Percentiles rank a stretch among this genome's conserved stretches.
These are phyloP conservation scores for Diplotaxis tenuifolia DNA, from an alignment of 345 rosid species.

Conservation along the genomic window DNA sequence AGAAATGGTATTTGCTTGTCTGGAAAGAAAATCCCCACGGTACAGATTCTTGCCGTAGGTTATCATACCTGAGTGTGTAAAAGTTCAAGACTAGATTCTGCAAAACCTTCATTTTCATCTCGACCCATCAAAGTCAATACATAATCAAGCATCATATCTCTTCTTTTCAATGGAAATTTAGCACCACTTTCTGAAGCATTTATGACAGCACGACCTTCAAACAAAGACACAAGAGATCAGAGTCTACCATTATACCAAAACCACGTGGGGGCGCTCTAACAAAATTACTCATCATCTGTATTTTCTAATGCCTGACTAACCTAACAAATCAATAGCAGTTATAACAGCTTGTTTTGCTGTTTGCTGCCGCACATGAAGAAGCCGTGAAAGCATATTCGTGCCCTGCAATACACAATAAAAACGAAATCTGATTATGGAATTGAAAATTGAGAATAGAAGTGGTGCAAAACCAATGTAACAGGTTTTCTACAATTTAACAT, in stretches of 20 bases:
- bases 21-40: constrained; percentile 14
- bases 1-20: constrained; percentile 24
- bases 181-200: constrained; percentile 89
- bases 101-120: constrained; percentile 74
- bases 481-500: constrained; percentile 10
- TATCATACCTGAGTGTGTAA: constrained; percentile 70
- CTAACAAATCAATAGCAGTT: constrained; percentile 93
- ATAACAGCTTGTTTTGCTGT: constrained; percentile 97
- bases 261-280: constrained; percentile 14
- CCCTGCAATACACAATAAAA: constrained; percentile 62
- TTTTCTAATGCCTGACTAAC: constrained; percentile 40
- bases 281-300: constrained; percentile 7
- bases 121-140: constrained; percentile 93
- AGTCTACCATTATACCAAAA: constrained; percentile 11
- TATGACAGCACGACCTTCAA: constrained; percentile 87
- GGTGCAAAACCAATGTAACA: neutral
- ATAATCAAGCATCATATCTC: constrained; percentile 86
- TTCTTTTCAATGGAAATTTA: constrained; percentile 80
- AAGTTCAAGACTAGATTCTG: constrained; percentile 89
- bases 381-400: constrained; percentile 95
- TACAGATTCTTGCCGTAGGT: constrained; percentile 6
- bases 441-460: constrained; percentile 14
- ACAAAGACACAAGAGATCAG: constrained; percentile 31
- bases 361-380: constrained; percentile 89
- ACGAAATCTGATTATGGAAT: constrained; percentile 9